phyloP scores from a whole-genome alignment of 2,329 filamentous ascomycete genomes.

The Penicillium sp. region DNA sequence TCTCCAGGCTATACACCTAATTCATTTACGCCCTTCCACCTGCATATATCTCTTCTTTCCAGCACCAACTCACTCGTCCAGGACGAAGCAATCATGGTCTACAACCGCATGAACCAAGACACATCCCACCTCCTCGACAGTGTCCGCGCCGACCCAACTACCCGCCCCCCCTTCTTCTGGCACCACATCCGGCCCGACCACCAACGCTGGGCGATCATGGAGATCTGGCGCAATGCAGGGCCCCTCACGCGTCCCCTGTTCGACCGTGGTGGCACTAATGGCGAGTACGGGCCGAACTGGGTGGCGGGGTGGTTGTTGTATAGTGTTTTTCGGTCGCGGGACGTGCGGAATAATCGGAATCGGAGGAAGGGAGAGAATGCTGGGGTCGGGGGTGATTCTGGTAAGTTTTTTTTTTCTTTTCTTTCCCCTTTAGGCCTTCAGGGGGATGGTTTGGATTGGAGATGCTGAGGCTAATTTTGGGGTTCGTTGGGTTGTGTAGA shows the following conservation, averaged over 20 bases:
- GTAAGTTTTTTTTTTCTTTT: not conserved
- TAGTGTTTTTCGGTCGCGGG: slow-evolving; percentile 51
- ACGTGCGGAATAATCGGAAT: slow-evolving; percentile 51
- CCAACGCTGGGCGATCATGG: slow-evolving; percentile 45
- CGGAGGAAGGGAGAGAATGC: slow-evolving; percentile 40
- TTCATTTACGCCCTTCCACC: not conserved
- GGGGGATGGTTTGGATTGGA: not conserved
- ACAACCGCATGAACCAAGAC: slow-evolving; percentile 46
- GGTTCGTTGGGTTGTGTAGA: slow-evolving; percentile 18
- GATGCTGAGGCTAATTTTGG: slow-evolving; percentile 3
- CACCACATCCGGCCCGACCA: slow-evolving; percentile 49
- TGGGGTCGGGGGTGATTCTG: slow-evolving; percentile 19
- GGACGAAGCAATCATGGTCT: slow-evolving; percentile 50
- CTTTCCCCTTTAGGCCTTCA: too few species aligned
- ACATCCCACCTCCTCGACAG: slow-evolving; percentile 45
- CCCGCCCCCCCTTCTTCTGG: slow-evolving; percentile 49
- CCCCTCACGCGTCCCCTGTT: slow-evolving; percentile 44
- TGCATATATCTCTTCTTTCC: not conserved
- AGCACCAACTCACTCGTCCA: slow-evolving; percentile 17
- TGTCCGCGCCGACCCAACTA: slow-evolving; percentile 39
- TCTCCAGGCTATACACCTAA: not conserved
- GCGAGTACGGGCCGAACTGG: slow-evolving; percentile 51
- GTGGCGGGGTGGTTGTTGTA: slow-evolving; percentile 51
- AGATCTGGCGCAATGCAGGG: slow-evolving; percentile 46
- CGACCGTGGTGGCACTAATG: slow-evolving; percentile 43